Conservation (phyloP, 352 stramenopile genomes). For the Phytophthora citricola region DNA sequence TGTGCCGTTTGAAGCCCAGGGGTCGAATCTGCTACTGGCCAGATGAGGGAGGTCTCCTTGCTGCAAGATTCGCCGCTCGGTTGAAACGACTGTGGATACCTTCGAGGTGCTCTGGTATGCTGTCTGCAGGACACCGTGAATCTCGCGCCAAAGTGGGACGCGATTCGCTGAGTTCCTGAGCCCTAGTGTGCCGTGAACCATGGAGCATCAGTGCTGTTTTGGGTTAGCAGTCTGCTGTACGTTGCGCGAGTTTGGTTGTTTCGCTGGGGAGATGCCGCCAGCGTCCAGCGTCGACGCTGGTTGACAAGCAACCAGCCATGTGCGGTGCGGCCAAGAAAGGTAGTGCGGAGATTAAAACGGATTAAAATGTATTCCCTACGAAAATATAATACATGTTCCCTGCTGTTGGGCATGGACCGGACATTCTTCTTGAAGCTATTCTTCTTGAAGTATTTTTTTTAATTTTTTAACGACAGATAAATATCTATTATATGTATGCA, state of each 20-base stretch:
- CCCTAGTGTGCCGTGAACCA: not conserved
- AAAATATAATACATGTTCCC: too few species aligned
- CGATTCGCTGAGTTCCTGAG: slow-evolving; percentile 14
- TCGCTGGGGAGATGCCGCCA: not conserved
- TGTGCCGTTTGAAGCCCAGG: not conserved
- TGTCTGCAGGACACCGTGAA: slow-evolving; percentile 10
- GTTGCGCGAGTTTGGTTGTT: not conserved
- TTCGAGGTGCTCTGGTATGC: slow-evolving; percentile 16
- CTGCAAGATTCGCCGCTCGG: slow-evolving; percentile 16
- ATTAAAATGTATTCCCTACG: slow-evolving; percentile 2
- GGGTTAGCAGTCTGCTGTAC: too few species aligned
- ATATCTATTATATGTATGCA: too few species aligned
- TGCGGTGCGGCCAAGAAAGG: not conserved
- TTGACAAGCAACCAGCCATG: not conserved
- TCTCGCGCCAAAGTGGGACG: slow-evolving; percentile 26
- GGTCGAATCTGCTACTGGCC: slow-evolving; percentile 24
- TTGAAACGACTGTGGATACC: slow-evolving; percentile 11
- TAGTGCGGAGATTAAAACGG: slow-evolving; percentile 8
- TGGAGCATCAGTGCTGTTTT: too few species aligned
- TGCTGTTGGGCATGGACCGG: too few species aligned
- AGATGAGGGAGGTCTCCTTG: slow-evolving; percentile 11
- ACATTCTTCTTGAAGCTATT: too few species aligned
- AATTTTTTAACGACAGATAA: too few species aligned
- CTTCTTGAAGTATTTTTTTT: too few species aligned
- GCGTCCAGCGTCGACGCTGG: too few species aligned